Percentiles rank a stretch among this genome's conserved stretches.
phyloP scores from a whole-genome alignment of 2,329 filamentous ascomycete genomes.

The Paraconiothyrium sp. region DNA sequence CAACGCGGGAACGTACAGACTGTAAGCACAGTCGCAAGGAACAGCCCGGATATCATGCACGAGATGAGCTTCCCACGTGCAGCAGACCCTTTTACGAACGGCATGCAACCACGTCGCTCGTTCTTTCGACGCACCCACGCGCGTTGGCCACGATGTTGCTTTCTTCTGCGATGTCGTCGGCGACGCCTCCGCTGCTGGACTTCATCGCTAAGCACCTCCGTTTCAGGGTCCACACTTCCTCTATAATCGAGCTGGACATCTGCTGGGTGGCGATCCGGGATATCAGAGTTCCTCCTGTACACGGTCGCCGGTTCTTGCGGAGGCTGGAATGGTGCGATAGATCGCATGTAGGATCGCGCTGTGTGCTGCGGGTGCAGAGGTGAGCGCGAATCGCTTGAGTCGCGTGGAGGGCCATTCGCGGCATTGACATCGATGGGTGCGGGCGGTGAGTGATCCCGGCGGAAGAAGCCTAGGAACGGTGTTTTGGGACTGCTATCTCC shows the following conservation, averaged over 20 bases:
- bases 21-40: slow-evolving; percentile 67
- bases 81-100: slow-evolving; percentile 36
- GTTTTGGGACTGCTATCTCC: slow-evolving; percentile 45
- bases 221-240: slow-evolving; percentile 59
- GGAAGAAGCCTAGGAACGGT: slow-evolving; percentile 44
- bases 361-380: slow-evolving; percentile 46
- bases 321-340: slow-evolving; percentile 38
- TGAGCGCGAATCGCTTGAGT: slow-evolving; percentile 39
- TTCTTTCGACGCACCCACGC: slow-evolving; percentile 41
- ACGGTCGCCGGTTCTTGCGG: slow-evolving; percentile 31
- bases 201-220: slow-evolving; percentile 58
- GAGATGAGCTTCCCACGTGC: slow-evolving; percentile 44
- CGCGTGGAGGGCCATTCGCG: slow-evolving; percentile 31
- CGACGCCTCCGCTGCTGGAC: slow-evolving; percentile 50
- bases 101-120: slow-evolving; percentile 28
- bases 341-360: slow-evolving; percentile 45
- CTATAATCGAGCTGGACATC: slow-evolving; percentile 45
- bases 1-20: slow-evolving; percentile 67
- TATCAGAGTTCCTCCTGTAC: slow-evolving; percentile 22
- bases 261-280: slow-evolving; percentile 38
- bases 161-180: slow-evolving; percentile 45
- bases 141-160: slow-evolving; percentile 30
- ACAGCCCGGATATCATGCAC: slow-evolving; percentile 71
- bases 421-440: slow-evolving; percentile 31
- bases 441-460: slow-evolving; percentile 36